phyloP scores from a whole-genome alignment of 1,139 yeast species.

The Hemisphaericaspora lyxosophila region DNA sequence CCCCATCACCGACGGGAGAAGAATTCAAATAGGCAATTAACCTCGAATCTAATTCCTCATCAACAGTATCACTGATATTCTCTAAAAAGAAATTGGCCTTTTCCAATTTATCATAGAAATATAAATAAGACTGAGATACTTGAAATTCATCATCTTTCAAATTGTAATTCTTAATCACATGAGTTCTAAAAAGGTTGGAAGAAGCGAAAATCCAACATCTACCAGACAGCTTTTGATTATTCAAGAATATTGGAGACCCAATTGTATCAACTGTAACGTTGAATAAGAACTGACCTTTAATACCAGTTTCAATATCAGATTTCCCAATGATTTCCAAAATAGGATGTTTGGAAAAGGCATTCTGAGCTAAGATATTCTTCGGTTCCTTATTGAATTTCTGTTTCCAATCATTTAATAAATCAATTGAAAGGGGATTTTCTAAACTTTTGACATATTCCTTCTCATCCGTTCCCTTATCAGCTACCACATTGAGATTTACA shows the following conservation, averaged over 20 bases:
- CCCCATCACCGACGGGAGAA: slow-evolving; percentile 77
- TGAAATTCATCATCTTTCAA: slow-evolving; percentile 62
- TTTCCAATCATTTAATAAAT: slow-evolving; percentile 51
- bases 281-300: slow-evolving; percentile 51
- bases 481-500: background rate
- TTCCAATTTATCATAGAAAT: slow-evolving; percentile 37
- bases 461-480: background rate
- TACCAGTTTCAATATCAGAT: slow-evolving; percentile 18
- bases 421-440: slow-evolving; percentile 28
- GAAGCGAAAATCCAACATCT: slow-evolving; percentile 90
- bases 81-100: slow-evolving; percentile 71
- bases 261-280: slow-evolving; percentile 60
- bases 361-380: slow-evolving; percentile 58
- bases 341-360: slow-evolving; percentile 54
- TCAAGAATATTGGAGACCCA: slow-evolving; percentile 60
- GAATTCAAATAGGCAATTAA: slow-evolving; percentile 59
- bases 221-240: slow-evolving; percentile 73
- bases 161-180: slow-evolving; percentile 61
- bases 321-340: slow-evolving; percentile 46
- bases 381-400: slow-evolving; percentile 47
- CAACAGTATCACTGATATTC: slow-evolving; percentile 66
- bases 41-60: slow-evolving; percentile 65
- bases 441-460: background rate
- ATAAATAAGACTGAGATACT: slow-evolving; percentile 56
- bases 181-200: slow-evolving; percentile 65